These are phyloP conservation scores for Amanita exitialis DNA, from an alignment of 768 basidiomycete species.

Conservation along the genomic window DNA sequence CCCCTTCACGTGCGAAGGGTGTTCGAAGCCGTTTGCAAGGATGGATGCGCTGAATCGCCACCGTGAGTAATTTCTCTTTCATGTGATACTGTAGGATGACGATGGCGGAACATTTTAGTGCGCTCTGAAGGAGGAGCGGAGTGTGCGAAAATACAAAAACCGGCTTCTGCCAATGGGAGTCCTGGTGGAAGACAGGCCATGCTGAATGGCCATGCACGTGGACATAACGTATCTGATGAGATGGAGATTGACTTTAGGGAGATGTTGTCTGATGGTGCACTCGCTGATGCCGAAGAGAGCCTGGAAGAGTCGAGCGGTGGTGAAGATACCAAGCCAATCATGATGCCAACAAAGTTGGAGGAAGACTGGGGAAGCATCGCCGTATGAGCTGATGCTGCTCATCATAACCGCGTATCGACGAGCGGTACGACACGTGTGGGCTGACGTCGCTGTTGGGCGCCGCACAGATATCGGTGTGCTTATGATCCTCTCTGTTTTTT, in stretches of 20 bases:
- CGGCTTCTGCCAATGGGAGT: background rate
- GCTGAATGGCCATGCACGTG: background rate
- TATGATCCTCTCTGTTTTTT: background rate
- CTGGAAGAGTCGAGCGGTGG: background rate
- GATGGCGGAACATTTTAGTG: constrained; percentile 28
- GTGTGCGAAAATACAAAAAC: constrained; percentile 38
- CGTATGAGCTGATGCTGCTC: background rate
- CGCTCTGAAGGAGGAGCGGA: constrained; percentile 79
- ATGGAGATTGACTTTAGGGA: constrained; percentile 1
- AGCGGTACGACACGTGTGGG: background rate
- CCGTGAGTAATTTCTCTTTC: constrained; percentile 40
- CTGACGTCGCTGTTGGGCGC: background rate
- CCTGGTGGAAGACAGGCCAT: background rate
- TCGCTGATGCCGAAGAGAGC: background rate
- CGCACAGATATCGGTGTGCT: background rate
- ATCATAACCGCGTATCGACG: background rate
- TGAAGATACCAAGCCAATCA: background rate
- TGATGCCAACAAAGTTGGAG: background rate
- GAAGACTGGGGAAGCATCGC: constrained; percentile 4
- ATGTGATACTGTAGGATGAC: background rate
- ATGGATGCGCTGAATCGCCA: constrained; percentile 95
- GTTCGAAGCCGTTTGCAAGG: constrained; percentile 85
- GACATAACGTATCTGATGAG: background rate
- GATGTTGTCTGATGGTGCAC: background rate
- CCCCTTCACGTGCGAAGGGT: constrained; percentile 90